phyloP scores from a whole-genome alignment of 306 rosid species.

The Bauhinia variegata region DNA sequence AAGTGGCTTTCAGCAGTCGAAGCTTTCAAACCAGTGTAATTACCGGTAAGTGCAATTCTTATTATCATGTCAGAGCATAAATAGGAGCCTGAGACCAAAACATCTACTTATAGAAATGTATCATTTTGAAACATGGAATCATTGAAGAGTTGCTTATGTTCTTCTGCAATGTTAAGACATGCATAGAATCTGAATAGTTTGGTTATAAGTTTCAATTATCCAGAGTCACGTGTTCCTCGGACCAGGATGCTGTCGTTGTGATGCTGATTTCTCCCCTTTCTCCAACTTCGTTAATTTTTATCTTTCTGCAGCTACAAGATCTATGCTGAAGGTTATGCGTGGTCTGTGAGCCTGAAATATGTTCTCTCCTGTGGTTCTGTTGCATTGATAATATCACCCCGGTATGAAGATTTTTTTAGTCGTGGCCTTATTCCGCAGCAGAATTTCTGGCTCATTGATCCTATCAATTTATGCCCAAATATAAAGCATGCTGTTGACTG shows the following conservation, averaged over 20 bases:
- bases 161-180: no score
- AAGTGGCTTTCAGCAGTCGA: slow-evolving; percentile 69
- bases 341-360: slow-evolving; percentile 98
- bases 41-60: slow-evolving; percentile 56
- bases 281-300: not conserved
- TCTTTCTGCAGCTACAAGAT: slow-evolving; percentile 73
- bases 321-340: slow-evolving; percentile 97
- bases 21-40: slow-evolving; percentile 79
- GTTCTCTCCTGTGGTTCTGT: slow-evolving; percentile 88
- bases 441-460: slow-evolving; percentile 68
- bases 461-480: slow-evolving; percentile 67
- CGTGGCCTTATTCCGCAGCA: slow-evolving; percentile 78
- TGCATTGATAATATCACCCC: slow-evolving; percentile 72
- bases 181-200: not conserved
- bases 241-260: not conserved
- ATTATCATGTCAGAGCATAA: slow-evolving; percentile 11
- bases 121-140: not conserved
- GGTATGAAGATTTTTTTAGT: slow-evolving; percentile 93
- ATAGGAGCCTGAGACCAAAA: slow-evolving; percentile 9
- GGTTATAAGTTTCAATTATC: not conserved
- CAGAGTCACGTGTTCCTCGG: not conserved
- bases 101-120: no score
- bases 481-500: slow-evolving; percentile 79
- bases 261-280: slow-evolving; percentile 13
- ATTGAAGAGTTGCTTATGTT: not conserved